Evolutionary conservation across 2,329 filamentous ascomycete genomes (phyloP).

Genomic region (Emergomyces orientalis): DNA sequence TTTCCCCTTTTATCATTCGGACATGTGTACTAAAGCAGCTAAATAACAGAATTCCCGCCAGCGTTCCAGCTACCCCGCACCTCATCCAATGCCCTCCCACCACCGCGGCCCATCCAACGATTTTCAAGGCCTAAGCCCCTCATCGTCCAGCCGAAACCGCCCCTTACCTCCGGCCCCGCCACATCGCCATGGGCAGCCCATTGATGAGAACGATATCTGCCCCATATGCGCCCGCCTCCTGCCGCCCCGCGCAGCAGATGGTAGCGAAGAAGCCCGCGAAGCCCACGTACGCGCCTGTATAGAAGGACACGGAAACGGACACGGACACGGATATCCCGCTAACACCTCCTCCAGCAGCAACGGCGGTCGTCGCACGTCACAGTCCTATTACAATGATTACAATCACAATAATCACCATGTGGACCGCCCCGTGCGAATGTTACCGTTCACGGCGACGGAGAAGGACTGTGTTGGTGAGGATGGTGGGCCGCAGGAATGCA

Average conservation of each 20-base stretch:
- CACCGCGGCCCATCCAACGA: constrained; percentile 8
- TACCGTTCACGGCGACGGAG: constrained; percentile 49
- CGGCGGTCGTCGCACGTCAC: constrained; percentile 5
- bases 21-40: not conserved
- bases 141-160: constrained; percentile 5
- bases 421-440: constrained; percentile 26
- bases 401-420: not conserved
- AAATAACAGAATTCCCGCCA: constrained; percentile 5
- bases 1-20: not conserved
- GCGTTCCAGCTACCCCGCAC: not conserved
- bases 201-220: constrained; percentile 39
- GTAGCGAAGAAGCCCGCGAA: constrained; percentile 35
- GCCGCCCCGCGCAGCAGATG: constrained; percentile 29
- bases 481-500: constrained; percentile 48
- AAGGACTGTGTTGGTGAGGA: constrained; percentile 52
- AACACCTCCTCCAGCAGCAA: not conserved
- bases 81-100: constrained; percentile 5
- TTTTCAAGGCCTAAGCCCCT: not conserved
- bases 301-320: constrained; percentile 23
- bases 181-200: constrained; percentile 17
- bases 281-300: constrained; percentile 40
- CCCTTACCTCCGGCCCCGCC: constrained; percentile 8
- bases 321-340: constrained; percentile 12
- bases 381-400: not conserved
- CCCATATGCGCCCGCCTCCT: constrained; percentile 37